phyloP scores from a whole-genome alignment of 495 filamentous ascomycete genomes.

The Friedmanniomyces endolithicus region DNA sequence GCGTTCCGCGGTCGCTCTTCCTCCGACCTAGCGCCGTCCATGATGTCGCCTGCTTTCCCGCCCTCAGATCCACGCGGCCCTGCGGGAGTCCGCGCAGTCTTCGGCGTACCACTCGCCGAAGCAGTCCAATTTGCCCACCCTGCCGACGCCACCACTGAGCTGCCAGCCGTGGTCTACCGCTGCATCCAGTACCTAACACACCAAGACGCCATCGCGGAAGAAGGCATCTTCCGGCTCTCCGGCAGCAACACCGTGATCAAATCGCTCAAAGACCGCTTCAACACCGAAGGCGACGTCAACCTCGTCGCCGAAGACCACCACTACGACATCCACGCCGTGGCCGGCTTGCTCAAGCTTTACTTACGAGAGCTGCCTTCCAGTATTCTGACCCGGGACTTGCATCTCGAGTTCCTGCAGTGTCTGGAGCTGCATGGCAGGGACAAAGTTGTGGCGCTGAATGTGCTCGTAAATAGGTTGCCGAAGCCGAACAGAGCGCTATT shows the following conservation, averaged over 20 bases:
- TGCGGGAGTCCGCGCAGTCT: constrained; percentile 56
- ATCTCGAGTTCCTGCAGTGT: constrained; percentile 75
- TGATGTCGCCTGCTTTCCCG: constrained; percentile 4
- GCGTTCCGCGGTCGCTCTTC: constrained; percentile 65
- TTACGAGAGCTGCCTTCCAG: constrained; percentile 82
- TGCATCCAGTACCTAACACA: constrained; percentile 86
- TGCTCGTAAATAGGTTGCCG: constrained; percentile 74
- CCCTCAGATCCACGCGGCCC: constrained; percentile 25
- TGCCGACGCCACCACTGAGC: constrained; percentile 51
- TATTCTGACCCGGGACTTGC: constrained; percentile 80
- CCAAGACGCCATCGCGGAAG: constrained; percentile 71
- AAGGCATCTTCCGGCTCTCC: constrained; percentile 92
- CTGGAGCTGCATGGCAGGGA: constrained; percentile 55
- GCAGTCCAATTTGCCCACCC: constrained; percentile 73
- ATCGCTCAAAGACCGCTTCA: constrained; percentile 78
- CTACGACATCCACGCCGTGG: constrained; percentile 92
- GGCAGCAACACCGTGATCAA: constrained; percentile 92
- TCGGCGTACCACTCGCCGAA: constrained; percentile 76
- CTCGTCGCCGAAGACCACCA: constrained; percentile 67
- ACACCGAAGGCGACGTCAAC: constrained; percentile 86
- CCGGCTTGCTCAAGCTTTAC: constrained; percentile 87
- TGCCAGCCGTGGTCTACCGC: constrained; percentile 93
- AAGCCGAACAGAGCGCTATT: constrained; percentile 67
- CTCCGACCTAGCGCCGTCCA: constrained; percentile 38
- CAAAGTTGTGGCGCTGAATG: constrained; percentile 73